Evolutionary conservation across 2,329 filamentous ascomycete species (phyloP).

Genomic region (Paraconiothyrium brasiliense): DNA sequence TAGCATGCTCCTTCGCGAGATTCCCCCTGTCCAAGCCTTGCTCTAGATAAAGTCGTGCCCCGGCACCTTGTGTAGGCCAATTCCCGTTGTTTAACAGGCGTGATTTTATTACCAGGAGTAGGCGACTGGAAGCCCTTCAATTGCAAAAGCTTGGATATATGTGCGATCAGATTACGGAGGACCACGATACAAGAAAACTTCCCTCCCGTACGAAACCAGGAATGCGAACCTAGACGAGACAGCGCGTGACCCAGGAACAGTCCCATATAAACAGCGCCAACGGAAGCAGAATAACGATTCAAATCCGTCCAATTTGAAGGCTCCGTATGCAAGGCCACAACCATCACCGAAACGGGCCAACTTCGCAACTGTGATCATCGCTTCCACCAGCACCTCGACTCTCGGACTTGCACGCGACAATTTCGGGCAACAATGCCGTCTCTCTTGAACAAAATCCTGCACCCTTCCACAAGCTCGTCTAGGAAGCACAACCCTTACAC

Average conservation of each 20-base stretch:
- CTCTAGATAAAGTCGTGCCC: not conserved
- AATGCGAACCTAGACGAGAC: not conserved
- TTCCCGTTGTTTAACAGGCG: not conserved
- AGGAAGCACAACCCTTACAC: slow-evolving; percentile 24
- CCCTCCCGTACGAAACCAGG: not conserved
- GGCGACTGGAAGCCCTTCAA: not conserved
- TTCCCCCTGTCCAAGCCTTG: not conserved
- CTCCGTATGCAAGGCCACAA: not conserved
- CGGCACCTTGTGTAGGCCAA: not conserved
- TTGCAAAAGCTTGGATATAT: not conserved
- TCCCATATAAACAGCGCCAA: not conserved
- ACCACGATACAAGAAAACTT: not conserved
- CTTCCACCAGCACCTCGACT: not conserved
- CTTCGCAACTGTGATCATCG: not conserved
- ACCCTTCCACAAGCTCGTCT: not conserved
- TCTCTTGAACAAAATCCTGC: slow-evolving; percentile 14
- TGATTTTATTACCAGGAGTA: not conserved
- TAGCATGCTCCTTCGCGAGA: slow-evolving; percentile 6
- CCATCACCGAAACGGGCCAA: not conserved
- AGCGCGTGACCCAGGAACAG: not conserved
- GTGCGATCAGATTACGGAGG: not conserved
- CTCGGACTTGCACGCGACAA: not conserved
- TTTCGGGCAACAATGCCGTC: slow-evolving; percentile 16
- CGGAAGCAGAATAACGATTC: not conserved
- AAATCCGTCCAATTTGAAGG: not conserved